Base-by-base conservation (phyloP, 176 grass and related monocot species). In the Tillandsia fasciculata region DNA sequence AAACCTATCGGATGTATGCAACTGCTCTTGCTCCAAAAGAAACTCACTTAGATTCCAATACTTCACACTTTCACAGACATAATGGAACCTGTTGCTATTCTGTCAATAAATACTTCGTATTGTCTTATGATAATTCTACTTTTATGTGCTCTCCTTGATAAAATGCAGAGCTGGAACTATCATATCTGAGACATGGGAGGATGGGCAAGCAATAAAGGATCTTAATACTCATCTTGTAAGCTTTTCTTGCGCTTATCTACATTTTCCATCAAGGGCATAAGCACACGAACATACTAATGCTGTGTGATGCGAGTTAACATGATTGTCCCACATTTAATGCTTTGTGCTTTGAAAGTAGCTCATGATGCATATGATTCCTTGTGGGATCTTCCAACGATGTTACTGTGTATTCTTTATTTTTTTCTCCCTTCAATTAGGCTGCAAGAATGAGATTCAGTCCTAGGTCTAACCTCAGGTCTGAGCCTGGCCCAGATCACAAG, bases 121-220 rank as follows among this genome's bases (percentile, higher is more conserved):
- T 61, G 56, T 61, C 22, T 61, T 61, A 61, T 72, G 5, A 71
- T 49, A 70, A 64, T 26, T 51, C 12, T 57, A 1, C 33, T 66
- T 75, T 65, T 28, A 7, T 20, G 20, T 12, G 24, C 24, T 51
- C 15, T 14, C 69, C 8, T 69, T 10, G 68, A 13, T 69, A 71
- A 76, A 78, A 72, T 73, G 64, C 84, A 99, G 95, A 77, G 85
- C 90, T 82, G 95, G 95, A 78, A 99, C 95, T 77, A 69, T 94
- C 22, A 99, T 99, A 57, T 99, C 95, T 72, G 90, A 99, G 84
- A 83, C 83, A 79, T 99, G 90, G 95, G 95, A 99, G 76, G 95
- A 99, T 69, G 90, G 95, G 48, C 95, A 99, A 64, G 95, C 87
- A 82, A 86, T 94, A 81, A 99, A 99, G 76, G 95, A 94, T 80